Evolutionary conservation across 495 filamentous ascomycete genomes (phyloP).

Genomic region (Aspergillus kassunensis): DNA sequence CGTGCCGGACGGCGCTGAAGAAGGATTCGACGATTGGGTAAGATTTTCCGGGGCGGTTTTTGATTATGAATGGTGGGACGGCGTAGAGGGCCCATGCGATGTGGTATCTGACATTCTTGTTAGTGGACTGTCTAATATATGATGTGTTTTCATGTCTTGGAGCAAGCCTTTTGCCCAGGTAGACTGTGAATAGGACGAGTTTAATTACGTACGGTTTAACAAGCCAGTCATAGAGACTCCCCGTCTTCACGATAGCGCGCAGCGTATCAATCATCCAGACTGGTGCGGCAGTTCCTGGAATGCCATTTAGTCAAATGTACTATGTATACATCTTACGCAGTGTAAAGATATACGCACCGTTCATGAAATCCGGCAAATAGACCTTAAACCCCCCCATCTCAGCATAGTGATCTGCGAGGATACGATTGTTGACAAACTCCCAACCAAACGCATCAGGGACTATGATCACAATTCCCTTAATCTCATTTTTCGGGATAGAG

Average conservation of each 20-base stretch:
- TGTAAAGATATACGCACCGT: conserved; percentile 34
- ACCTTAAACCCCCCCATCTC: conserved; percentile 44
- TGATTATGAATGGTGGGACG: conserved; percentile 33
- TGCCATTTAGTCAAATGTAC: too few species aligned
- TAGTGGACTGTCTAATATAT: too few species aligned
- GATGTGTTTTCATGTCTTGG: too few species aligned
- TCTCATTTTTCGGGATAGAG: conserved; percentile 17
- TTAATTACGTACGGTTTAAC: conserved; percentile 24
- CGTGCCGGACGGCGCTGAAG: conserved; percentile 40
- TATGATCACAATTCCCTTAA: conserved; percentile 50
- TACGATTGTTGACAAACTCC: conserved; percentile 48
- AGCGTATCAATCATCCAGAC: conserved; percentile 12
- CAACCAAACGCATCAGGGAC: conserved; percentile 59
- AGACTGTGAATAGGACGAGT: too few species aligned
- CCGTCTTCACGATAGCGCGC: conserved; percentile 2
- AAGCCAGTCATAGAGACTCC: conserved; percentile 10
- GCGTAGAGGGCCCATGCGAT: conserved; percentile 11
- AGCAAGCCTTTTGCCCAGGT: too few species aligned
- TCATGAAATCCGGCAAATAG: conserved; percentile 59
- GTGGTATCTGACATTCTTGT: conserved; percentile 14
- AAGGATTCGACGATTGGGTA: conserved; percentile 46
- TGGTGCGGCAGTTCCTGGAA: conserved; percentile 17
- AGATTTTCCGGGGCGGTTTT: conserved; percentile 28
- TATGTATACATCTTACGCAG: too few species aligned
- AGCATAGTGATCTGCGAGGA: conserved; percentile 52